A percentile compares a stretch with the other conserved stretches of the same genome.
Conservation (phyloP, 257 asterid species). For the Orobanche coerulescens region DNA sequence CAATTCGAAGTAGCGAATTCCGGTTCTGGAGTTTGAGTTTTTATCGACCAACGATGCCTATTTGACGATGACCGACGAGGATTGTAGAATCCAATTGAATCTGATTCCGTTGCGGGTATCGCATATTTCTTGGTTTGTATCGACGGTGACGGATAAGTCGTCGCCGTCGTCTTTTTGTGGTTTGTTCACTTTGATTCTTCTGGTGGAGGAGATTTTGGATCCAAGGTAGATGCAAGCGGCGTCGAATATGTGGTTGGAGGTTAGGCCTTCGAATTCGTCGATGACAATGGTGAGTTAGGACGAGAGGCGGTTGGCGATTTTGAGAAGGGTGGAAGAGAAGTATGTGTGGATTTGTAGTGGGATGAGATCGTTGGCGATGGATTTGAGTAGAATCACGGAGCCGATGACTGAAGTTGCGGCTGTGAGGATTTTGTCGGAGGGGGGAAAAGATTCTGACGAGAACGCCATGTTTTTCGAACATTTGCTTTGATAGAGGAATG, state of each 20-base stretch:
- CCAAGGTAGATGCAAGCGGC: slow-evolving; percentile 46
- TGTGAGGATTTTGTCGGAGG: slow-evolving; percentile 37
- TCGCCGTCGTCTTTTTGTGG: too few species aligned
- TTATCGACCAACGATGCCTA: slow-evolving; percentile 15
- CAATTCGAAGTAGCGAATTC: slow-evolving; percentile 42
- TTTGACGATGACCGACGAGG: slow-evolving; percentile 27
- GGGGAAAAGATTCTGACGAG: slow-evolving; percentile 30
- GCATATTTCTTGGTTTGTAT: slow-evolving; percentile 43
- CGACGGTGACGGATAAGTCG: slow-evolving; percentile 50
- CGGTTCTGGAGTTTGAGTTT: slow-evolving; percentile 24
- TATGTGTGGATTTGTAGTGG: slow-evolving; percentile 36
- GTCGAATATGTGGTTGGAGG: slow-evolving; percentile 54
- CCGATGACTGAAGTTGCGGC: slow-evolving; percentile 47
- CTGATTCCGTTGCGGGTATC: slow-evolving; percentile 31
- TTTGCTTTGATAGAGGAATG: too few species aligned
- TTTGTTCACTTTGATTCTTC: slow-evolving; percentile 51
- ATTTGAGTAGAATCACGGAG: slow-evolving; percentile 41
- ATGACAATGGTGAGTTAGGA: slow-evolving; percentile 50
- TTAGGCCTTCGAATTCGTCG: slow-evolving; percentile 60
- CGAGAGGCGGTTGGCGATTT: slow-evolving; percentile 37
- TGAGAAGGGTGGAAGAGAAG: slow-evolving; percentile 34
- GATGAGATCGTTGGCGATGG: slow-evolving; percentile 44
- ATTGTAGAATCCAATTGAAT: slow-evolving; percentile 48
- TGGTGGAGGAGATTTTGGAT: slow-evolving; percentile 45
- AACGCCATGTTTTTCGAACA: slow-evolving; percentile 27